phyloP scores from a whole-genome alignment of 23 red algal species.

The Cyanidioschyzon merolae region DNA sequence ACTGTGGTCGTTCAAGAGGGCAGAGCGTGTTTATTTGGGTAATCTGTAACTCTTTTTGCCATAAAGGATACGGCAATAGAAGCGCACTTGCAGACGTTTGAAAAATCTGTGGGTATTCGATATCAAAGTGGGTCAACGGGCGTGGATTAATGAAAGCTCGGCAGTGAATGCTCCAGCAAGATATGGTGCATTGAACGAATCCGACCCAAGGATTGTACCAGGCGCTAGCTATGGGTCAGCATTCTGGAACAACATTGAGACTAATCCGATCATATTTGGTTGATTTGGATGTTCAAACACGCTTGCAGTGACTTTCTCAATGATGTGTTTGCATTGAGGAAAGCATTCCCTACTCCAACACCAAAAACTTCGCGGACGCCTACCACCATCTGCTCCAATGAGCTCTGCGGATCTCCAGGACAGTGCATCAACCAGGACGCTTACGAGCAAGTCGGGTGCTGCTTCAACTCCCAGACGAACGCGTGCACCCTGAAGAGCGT shows the following conservation, averaged over 20 bases:
- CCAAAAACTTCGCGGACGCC: neutral
- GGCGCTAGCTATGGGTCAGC: neutral
- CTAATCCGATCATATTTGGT: neutral
- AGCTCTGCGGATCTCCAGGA: neutral
- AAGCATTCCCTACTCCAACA: neutral
- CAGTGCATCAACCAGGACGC: constrained; percentile 6
- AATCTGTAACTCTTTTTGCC: neutral
- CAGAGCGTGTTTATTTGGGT: neutral
- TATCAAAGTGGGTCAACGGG: neutral
- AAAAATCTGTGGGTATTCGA: neutral
- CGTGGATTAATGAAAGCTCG: neutral
- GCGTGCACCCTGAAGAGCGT: constrained; percentile 15
- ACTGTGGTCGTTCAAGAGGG: neutral
- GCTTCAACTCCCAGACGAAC: constrained; percentile 6
- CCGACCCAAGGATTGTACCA: neutral
- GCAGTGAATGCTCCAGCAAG: neutral
- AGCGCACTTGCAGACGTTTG: neutral
- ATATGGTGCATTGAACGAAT: neutral
- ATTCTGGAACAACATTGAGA: neutral
- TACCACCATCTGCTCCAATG: constrained; percentile 1
- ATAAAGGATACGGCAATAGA: neutral
- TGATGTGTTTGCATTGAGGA: neutral
- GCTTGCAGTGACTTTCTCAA: neutral
- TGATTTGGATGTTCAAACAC: neutral
- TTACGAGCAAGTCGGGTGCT: constrained; percentile 10